phyloP scores from a whole-genome alignment of 768 basidiomycete genomes.

The Phanerochaete carnosa region DNA sequence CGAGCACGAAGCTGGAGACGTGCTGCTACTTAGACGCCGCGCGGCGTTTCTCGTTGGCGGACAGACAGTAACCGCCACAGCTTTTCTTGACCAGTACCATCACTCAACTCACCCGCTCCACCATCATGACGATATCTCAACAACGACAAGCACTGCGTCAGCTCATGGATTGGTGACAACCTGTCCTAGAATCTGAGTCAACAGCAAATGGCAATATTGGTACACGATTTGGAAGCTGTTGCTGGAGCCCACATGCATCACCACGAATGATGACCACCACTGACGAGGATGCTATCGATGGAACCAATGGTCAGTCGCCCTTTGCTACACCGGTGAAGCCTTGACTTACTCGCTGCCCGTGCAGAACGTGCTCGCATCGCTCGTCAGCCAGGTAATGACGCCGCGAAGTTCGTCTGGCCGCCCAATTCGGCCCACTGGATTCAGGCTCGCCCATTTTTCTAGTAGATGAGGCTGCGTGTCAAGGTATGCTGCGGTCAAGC shows the following conservation, averaged over 20 bases:
- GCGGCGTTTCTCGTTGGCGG: no score
- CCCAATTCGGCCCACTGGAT: slow-evolving; percentile 71
- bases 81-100: no score
- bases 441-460: slow-evolving; percentile 64
- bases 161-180: no score
- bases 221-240: no score
- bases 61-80: no score
- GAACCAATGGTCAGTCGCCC: slow-evolving; percentile 4
- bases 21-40: no score
- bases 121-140: no score
- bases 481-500: slow-evolving; percentile 74
- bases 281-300: slow-evolving; percentile 51
- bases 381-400: slow-evolving; percentile 67
- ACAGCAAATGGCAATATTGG: no score
- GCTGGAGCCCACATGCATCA: slow-evolving; percentile 33
- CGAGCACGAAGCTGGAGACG: no score
- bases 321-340: neutral
- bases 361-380: slow-evolving; percentile 74
- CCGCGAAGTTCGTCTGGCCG: slow-evolving; percentile 72
- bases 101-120: no score
- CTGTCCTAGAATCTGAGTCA: no score
- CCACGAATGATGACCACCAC: slow-evolving; percentile 64
- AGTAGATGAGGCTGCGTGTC: slow-evolving; percentile 60
- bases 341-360: slow-evolving; percentile 77
- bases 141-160: no score